phyloP scores from a whole-genome alignment of 176 grass and related monocot species.

The barley (Hordeum vulgare) region DNA sequence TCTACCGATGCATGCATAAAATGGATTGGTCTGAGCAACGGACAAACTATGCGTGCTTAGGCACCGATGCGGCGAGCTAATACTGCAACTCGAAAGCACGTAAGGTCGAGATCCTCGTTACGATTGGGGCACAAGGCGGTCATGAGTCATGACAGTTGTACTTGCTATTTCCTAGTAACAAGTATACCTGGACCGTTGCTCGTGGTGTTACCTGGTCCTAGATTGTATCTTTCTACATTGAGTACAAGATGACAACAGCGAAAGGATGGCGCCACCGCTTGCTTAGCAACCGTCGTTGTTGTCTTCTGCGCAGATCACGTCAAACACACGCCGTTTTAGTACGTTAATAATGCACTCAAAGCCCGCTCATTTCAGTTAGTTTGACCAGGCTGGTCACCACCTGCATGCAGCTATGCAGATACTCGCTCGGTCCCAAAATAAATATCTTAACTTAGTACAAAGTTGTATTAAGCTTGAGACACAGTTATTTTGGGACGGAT shows the following conservation, averaged over 20 bases:
- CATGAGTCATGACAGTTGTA: neutral
- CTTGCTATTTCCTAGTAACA: neutral
- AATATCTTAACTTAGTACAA: no score
- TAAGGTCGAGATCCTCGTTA: neutral
- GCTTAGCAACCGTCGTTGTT: neutral
- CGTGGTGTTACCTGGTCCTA: neutral
- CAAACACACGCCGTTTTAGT: neutral
- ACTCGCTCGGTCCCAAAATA: no score
- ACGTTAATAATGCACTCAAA: neutral
- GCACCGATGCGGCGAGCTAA: neutral
- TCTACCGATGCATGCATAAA: neutral
- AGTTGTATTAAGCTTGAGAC: no score
- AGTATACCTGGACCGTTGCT: neutral
- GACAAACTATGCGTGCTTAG: neutral
- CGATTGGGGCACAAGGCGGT: neutral
- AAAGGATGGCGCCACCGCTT: neutral
- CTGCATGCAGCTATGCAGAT: neutral
- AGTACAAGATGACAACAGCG: neutral
- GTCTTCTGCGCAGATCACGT: neutral
- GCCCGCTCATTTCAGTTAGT: neutral
- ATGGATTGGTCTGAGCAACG: neutral
- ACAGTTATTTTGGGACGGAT: no score
- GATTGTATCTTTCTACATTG: conserved; percentile 4
- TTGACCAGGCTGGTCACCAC: neutral
- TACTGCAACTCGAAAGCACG: neutral